These are phyloP conservation scores for Calonectria hongkongensis DNA, from an alignment of 2,329 filamentous ascomycete species.

Conservation along the genomic window DNA sequence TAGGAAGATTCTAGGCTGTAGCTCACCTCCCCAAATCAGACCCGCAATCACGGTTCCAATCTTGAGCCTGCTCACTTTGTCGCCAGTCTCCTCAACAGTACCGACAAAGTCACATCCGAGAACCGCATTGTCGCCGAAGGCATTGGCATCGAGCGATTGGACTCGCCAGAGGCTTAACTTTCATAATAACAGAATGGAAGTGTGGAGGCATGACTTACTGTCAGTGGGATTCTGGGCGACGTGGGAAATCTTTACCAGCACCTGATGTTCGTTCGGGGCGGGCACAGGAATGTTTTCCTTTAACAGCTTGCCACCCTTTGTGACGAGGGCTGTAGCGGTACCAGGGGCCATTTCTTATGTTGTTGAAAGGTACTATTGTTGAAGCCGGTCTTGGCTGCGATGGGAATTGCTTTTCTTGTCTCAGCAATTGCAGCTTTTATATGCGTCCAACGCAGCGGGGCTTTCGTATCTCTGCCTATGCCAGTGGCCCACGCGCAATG, in stretches of 20 bases:
- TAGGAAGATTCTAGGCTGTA: background rate
- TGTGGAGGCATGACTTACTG: background rate
- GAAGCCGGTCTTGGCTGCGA: background rate
- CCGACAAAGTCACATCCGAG: conserved; percentile 61
- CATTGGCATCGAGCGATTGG: conserved; percentile 58
- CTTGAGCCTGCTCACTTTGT: conserved; percentile 38
- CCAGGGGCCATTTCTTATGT: background rate
- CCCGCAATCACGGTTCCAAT: conserved; percentile 45
- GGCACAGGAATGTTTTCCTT: background rate
- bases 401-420: background rate
- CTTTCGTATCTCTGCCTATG: background rate
- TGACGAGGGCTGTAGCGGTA: conserved; percentile 1
- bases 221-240: conserved; percentile 53
- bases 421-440: background rate
- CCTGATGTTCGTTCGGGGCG: conserved; percentile 35
- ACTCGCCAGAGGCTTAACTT: conserved; percentile 44
- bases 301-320: background rate
- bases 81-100: conserved; percentile 56
- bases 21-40: conserved; percentile 54
- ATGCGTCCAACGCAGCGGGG: background rate
- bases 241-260: conserved; percentile 44
- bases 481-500: background rate
- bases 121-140: conserved; percentile 60
- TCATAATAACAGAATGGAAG: too few relatives aligned
- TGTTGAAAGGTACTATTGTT: background rate